Conservation (phyloP, 306 rosid genomes). For the Oemleria cerasiformis region DNA sequence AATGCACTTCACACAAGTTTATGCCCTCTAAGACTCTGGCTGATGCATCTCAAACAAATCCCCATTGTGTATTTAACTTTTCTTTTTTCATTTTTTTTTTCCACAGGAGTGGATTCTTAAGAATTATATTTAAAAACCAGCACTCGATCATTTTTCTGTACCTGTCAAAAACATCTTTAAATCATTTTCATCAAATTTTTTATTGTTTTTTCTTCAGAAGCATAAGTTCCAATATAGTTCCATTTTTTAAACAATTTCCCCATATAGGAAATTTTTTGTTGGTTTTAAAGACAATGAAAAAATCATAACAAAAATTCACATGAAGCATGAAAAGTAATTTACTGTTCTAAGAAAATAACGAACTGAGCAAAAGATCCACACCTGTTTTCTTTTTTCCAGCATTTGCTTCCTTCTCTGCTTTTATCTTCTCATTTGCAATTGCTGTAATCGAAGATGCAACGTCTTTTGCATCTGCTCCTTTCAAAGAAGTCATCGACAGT, state of each 20-base stretch:
- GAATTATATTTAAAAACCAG: neutral
- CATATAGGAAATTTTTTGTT: neutral
- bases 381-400: conserved; percentile 92
- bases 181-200: no score
- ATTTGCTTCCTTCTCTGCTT: conserved; percentile 85
- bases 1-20: neutral
- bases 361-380: conserved; percentile 16
- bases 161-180: no score
- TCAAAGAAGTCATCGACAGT: conserved; percentile 67
- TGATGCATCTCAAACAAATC: neutral
- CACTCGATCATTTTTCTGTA: neutral
- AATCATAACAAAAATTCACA: neutral
- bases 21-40: neutral
- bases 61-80: neutral
- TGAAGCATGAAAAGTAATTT: neutral
- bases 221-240: neutral
- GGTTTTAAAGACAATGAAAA: neutral
- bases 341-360: neutral
- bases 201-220: no score
- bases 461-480: conserved; percentile 94
- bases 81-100: no score
- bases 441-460: conserved; percentile 84
- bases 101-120: neutral
- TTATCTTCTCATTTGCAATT: conserved; percentile 88
- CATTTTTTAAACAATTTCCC: neutral